Evolutionary conservation across 768 basidiomycete genomes (phyloP), one percentile per base, ranked within the genome.

Genomic region (Russula sp.): DNA sequence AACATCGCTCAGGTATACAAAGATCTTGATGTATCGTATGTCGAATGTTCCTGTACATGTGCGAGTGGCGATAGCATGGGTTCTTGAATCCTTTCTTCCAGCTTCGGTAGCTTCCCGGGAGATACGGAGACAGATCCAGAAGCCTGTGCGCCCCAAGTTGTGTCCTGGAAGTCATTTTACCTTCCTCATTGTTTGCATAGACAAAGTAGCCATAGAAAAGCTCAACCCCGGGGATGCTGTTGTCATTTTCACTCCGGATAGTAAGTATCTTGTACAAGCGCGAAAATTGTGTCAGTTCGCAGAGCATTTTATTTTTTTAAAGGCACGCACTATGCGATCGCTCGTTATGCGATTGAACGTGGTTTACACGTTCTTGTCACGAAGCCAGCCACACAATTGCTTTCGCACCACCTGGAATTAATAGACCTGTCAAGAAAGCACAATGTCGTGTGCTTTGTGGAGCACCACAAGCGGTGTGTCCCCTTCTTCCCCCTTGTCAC

Each of bases 211-310:
- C 44, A 92, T 96, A 59, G 84, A 90, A 74, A 79, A 82, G 59
- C 78, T 94, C 71, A 81, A 83, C 13, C 81, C 89, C 10, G 92
- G 94, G 26, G 89, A 92, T 68, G 93, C 93, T n/a, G 87, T 92
- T 55, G 88, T 94, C 70, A 87, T 96, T 67, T 96, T 96, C 75
- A 96, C 94, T 3, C 94, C 94, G 4, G 94, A 95, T 73, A 88
- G 90, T 88, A 67, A 72, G 86, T 76, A 38, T 63, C 57, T 56
- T 48, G 40, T 32, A n/a, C 40, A 32, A 18, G 5, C 24, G 38
- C 22, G 4, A 10, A 42, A n/a, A 14, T 50, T n/a, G 42, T n/a
- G 42, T 32, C 24, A 52, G 36, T 28, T 22, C 28, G 52, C 36
- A 16, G 8, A 44, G 24, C 14, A n/a, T 53, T 59, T 14, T 50